Percentiles rank a stretch among this genome's conserved stretches.
Evolutionary conservation across 371 early-diverging fungal species (phyloP).

Genomic region (Umbelopsis sp.): DNA sequence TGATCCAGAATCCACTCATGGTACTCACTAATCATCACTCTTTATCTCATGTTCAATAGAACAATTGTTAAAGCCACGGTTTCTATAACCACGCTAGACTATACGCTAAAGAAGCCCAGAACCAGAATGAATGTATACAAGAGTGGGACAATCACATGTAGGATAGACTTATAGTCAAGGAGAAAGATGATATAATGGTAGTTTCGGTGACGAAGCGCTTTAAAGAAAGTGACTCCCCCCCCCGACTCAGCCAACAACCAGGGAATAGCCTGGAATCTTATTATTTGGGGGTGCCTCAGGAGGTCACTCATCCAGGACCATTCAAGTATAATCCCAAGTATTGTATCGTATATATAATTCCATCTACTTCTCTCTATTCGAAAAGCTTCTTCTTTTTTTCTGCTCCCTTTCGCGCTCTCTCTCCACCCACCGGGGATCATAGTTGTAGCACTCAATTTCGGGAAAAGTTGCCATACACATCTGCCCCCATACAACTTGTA

Average conservation of each 20-base stretch:
- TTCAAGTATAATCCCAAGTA: background rate
- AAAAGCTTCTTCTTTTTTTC: background rate
- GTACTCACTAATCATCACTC: background rate
- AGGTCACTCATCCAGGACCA: background rate
- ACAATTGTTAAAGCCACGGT: background rate
- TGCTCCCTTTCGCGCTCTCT: slow-evolving; percentile 7
- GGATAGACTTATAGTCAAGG: background rate
- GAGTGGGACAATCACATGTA: slow-evolving; percentile 17
- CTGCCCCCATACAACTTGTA: background rate
- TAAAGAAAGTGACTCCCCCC: background rate
- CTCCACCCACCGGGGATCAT: background rate
- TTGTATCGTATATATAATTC: background rate
- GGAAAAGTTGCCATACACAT: background rate
- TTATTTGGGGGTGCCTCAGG: background rate
- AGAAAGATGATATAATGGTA: too few species aligned
- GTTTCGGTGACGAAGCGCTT: too few species aligned
- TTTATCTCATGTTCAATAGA: too few species aligned
- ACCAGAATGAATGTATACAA: background rate
- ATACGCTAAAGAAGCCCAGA: background rate
- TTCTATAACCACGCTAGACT: background rate
- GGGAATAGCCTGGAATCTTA: too few species aligned
- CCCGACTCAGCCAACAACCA: background rate
- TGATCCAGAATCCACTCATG: background rate
- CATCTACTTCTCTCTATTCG: background rate
- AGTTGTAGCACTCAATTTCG: background rate